These are phyloP conservation scores for Tetrapisispora iriomotensis DNA, from an alignment of 805 yeast species.

Conservation along the genomic window DNA sequence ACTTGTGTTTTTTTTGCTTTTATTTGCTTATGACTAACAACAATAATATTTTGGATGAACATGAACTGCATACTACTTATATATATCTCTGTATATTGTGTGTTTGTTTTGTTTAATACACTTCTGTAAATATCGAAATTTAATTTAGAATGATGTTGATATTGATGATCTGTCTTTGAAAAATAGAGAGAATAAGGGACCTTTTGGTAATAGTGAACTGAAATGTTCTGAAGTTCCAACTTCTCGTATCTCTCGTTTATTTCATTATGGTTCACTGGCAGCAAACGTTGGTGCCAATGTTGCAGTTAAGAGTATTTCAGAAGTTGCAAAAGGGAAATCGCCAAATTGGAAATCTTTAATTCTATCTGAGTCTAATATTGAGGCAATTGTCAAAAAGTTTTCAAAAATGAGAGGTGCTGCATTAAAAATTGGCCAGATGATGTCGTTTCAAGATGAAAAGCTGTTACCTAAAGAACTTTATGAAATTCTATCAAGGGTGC, in stretches of 20 bases:
- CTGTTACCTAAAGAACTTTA: conserved; percentile 81
- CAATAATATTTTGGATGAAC: too few species aligned
- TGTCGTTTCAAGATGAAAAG: conserved; percentile 86
- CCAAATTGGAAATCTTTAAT: conserved; percentile 49
- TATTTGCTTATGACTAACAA: too few species aligned
- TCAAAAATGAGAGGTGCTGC: conserved; percentile 99
- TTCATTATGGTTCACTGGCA: conserved; percentile 88
- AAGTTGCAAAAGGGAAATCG: conserved; percentile 46
- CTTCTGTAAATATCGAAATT: too few species aligned
- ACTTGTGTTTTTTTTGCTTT: too few species aligned
- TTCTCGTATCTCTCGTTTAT: conserved; percentile 75
- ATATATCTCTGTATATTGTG: too few species aligned
- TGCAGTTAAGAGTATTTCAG: conserved; percentile 63
- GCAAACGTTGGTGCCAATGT: conserved; percentile 85
- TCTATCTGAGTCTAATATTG: conserved; percentile 74
- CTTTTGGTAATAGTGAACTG: conserved; percentile 9
- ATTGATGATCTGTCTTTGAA: not conserved
- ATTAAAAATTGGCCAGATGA: conserved; percentile 89
- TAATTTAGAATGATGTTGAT: not conserved
- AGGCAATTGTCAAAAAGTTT: conserved; percentile 76
- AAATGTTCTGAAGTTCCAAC: conserved; percentile 65
- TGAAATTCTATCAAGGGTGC: conserved; percentile 70
- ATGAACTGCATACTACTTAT: too few species aligned
- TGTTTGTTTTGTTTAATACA: too few species aligned
- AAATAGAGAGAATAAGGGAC: too few species aligned